Evolutionary conservation across 108 stramenopile genomes (phyloP).

Genomic region (Cyclotella choctawhatcheeana): DNA sequence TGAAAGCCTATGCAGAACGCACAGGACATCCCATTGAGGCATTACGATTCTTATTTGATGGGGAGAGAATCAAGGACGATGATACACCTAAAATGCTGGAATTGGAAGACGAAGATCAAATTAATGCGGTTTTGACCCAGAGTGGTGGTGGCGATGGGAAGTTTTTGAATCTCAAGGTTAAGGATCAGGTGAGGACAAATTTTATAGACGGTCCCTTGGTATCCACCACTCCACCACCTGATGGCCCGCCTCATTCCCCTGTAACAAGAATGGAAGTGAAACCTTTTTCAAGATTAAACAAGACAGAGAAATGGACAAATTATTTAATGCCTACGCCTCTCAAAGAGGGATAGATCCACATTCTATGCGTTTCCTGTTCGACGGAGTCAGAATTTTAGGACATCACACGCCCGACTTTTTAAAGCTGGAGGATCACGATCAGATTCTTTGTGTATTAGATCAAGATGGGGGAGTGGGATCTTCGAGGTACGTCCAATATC

Average conservation of each 20-base stretch:
- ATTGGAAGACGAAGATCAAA: constrained; percentile 81
- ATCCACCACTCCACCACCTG: too few relatives aligned
- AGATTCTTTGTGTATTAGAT: background rate
- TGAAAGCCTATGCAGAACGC: constrained; percentile 58
- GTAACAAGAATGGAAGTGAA: too few relatives aligned
- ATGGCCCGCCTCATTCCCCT: too few relatives aligned
- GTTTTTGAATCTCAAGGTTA: too few relatives aligned
- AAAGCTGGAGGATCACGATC: constrained; percentile 42
- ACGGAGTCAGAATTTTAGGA: constrained; percentile 59
- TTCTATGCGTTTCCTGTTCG: constrained; percentile 76
- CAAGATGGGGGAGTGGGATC: background rate
- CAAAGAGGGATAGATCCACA: too few relatives aligned
- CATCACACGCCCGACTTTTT: constrained; percentile 60
- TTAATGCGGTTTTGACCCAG: constrained; percentile 48
- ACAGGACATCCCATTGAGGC: constrained; percentile 56
- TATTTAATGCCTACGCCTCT: too few relatives aligned
- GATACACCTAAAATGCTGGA: constrained; percentile 64
- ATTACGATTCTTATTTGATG: constrained; percentile 78
- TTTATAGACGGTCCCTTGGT: background rate
- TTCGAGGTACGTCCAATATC: background rate
- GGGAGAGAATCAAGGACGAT: constrained; percentile 55
- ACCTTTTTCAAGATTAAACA: too few relatives aligned
- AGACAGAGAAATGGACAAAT: too few relatives aligned
- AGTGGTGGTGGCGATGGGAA: constrained; percentile 19
- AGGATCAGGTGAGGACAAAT: background rate